These are phyloP conservation scores for Larix kaempferi DNA, from an alignment of 75 land plant species.

Conservation along the genomic window DNA sequence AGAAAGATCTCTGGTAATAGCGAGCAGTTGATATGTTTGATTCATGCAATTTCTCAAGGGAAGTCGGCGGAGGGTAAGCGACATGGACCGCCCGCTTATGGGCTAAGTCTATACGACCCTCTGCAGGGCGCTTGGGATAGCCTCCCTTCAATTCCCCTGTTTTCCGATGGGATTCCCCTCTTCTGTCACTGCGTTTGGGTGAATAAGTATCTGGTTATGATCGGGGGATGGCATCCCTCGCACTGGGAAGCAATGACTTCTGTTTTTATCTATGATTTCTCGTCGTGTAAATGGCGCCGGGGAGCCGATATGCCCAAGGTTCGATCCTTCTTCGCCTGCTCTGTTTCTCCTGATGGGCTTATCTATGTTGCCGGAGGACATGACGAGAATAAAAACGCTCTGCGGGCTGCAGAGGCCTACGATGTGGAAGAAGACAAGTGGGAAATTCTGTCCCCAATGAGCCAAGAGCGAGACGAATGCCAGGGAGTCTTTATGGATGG, in stretches of 20 bases:
- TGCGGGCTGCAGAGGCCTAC: slow-evolving; percentile 48
- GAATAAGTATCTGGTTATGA: slow-evolving; percentile 27
- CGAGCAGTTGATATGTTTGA: slow-evolving; percentile 9
- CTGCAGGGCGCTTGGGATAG: slow-evolving; percentile 16
- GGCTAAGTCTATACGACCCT: slow-evolving; percentile 25
- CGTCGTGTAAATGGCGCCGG: slow-evolving; percentile 30
- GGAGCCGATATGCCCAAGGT: slow-evolving; percentile 42
- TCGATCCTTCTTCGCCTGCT: slow-evolving; percentile 63
- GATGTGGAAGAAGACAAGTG: slow-evolving; percentile 38
- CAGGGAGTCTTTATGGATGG: slow-evolving; percentile 35
- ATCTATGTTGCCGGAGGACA: slow-evolving; percentile 80
- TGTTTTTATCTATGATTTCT: slow-evolving; percentile 43
- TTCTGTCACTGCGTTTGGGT: slow-evolving; percentile 31
- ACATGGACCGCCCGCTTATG: slow-evolving; percentile 7
- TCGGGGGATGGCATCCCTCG: slow-evolving; percentile 49
- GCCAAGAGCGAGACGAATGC: slow-evolving; percentile 71
- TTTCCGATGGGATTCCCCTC: slow-evolving; percentile 25
- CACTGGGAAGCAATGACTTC: slow-evolving; percentile 17
- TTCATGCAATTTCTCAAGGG: neutral
- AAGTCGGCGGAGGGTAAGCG: neutral
- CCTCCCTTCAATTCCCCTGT: slow-evolving; percentile 23
- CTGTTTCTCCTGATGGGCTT: neutral
- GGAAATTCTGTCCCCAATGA: slow-evolving; percentile 46
- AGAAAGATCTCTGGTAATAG: slow-evolving; percentile 13
- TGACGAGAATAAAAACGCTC: slow-evolving; percentile 69